Conservation (phyloP, 2,329 filamentous ascomycete species). For the Penicillium hesseltinei region DNA sequence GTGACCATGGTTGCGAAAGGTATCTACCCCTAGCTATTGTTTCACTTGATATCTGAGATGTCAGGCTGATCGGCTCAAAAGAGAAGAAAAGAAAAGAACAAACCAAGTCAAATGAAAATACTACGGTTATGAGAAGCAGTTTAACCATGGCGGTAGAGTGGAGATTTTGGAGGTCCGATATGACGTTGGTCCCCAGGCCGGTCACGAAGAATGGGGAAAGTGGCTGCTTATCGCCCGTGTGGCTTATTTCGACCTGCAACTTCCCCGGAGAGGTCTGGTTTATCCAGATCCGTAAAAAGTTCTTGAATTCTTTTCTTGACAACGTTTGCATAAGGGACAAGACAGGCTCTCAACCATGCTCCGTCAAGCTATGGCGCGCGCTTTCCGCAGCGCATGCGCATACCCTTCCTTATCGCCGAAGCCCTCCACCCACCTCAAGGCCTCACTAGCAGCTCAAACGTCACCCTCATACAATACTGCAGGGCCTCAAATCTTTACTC, state of each 20-base stretch:
- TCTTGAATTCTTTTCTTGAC: not conserved
- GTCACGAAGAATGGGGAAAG: not conserved
- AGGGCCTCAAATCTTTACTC: not conserved
- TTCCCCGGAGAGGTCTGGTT: not conserved
- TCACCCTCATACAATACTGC: not conserved
- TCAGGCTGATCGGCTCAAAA: too few relatives aligned
- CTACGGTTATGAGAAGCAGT: too few relatives aligned
- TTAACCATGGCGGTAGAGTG: not conserved
- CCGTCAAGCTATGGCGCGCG: not conserved
- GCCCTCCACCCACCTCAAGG: not conserved
- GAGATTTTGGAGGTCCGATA: not conserved
- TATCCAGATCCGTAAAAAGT: not conserved
- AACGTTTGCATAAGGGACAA: not conserved
- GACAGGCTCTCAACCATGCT: not conserved
- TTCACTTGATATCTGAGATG: too few relatives aligned
- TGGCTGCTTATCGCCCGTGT: slow-evolving; percentile 3
- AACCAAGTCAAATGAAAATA: too few relatives aligned
- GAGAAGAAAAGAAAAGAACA: too few relatives aligned
- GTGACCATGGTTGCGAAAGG: too few relatives aligned
- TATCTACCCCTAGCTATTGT: too few relatives aligned
- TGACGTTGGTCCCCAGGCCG: not conserved
- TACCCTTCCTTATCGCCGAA: not conserved
- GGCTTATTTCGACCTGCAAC: not conserved
- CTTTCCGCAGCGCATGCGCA: slow-evolving; percentile 6
- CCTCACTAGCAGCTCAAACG: not conserved